Percentiles rank a stretch among this genome's conserved stretches.
phyloP scores from a whole-genome alignment of 2,329 filamentous ascomycete genomes.

The Daldinia sp. region DNA sequence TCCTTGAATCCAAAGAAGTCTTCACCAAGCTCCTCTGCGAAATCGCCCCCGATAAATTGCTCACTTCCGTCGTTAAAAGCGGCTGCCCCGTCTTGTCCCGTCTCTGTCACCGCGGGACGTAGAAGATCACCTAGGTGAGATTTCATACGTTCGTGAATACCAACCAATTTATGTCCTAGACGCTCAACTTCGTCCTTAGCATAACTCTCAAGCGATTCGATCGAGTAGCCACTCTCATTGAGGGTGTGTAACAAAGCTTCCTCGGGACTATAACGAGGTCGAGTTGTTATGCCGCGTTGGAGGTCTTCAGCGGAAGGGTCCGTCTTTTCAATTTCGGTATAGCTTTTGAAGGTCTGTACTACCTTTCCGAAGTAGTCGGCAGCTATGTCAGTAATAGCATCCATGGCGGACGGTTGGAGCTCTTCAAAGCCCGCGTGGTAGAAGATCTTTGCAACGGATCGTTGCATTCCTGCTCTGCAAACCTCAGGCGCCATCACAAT shows the following conservation, averaged over 20 bases:
- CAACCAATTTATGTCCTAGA: conserved; percentile 79
- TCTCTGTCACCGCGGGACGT: conserved; percentile 86
- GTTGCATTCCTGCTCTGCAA: conserved; percentile 85
- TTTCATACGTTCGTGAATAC: conserved; percentile 96
- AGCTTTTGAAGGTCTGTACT: conserved; percentile 81
- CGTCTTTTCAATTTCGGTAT: conserved; percentile 84
- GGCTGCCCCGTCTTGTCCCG: conserved; percentile 81
- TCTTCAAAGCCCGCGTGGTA: conserved; percentile 98
- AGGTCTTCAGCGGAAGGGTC: conserved; percentile 60
- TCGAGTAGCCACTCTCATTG: conserved; percentile 83
- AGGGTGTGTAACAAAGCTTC: conserved; percentile 90
- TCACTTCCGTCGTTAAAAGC: conserved; percentile 97
- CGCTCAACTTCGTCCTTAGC: conserved; percentile 95
- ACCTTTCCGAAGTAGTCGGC: conserved; percentile 91
- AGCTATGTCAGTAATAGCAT: conserved; percentile 89
- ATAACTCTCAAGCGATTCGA: conserved; percentile 85
- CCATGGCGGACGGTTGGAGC: conserved; percentile 92
- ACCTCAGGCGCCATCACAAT: conserved; percentile 87
- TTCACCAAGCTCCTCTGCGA: conserved; percentile 96
- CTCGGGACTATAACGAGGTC: conserved; percentile 81
- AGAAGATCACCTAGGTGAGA: conserved; percentile 91
- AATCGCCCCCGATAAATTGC: conserved; percentile 95
- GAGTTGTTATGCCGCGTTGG: conserved; percentile 60
- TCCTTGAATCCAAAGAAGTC: conserved; percentile 99
- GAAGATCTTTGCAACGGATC: conserved; percentile 93